These are phyloP conservation scores for Sarcomyxa edulis DNA, from an alignment of 768 basidiomycete genomes.

Conservation along the genomic window DNA sequence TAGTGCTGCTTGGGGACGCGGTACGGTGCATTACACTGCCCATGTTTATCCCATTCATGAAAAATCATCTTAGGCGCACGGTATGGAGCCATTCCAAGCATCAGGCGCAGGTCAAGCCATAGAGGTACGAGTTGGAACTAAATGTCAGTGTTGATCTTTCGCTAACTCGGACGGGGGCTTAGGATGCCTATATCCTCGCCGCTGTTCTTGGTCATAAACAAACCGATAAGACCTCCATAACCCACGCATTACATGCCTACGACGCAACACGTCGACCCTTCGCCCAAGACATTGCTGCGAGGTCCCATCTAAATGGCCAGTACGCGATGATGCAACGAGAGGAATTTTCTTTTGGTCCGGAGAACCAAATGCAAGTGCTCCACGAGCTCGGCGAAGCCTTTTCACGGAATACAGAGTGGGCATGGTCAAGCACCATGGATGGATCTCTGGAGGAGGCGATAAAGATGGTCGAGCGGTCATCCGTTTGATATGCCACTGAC, in stretches of 20 bases:
- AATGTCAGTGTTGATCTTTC: conserved; percentile 26
- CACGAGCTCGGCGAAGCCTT: conserved; percentile 34
- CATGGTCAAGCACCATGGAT: conserved; percentile 48
- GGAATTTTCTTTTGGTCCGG: conserved; percentile 26
- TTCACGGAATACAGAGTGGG: conserved; percentile 58
- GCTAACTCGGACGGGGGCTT: too few species aligned
- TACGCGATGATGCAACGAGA: conserved; percentile 33
- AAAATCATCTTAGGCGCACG: conserved; percentile 48
- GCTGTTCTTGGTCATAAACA: conserved; percentile 38
- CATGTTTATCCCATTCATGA: conserved; percentile 17
- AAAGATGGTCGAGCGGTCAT: too few species aligned
- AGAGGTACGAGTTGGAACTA: conserved; percentile 28
- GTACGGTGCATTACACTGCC: conserved; percentile 22
- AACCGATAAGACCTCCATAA: conserved; percentile 32
- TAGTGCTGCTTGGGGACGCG: conserved; percentile 44
- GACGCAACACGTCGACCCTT: conserved; percentile 46
- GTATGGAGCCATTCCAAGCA: conserved; percentile 50
- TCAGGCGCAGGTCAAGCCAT: conserved; percentile 57
- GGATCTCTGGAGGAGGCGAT: conserved; percentile 32
- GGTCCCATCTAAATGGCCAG: conserved; percentile 34
- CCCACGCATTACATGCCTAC: conserved; percentile 38
- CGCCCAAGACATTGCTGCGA: conserved; percentile 29
- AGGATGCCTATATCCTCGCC: conserved; percentile 49
- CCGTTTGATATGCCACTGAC: too few species aligned
- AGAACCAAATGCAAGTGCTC: conserved; percentile 20